Percentiles rank a stretch among this genome's conserved stretches.
phyloP scores from a whole-genome alignment of 2,329 filamentous ascomycete species.

The Arachnomyces sp. region DNA sequence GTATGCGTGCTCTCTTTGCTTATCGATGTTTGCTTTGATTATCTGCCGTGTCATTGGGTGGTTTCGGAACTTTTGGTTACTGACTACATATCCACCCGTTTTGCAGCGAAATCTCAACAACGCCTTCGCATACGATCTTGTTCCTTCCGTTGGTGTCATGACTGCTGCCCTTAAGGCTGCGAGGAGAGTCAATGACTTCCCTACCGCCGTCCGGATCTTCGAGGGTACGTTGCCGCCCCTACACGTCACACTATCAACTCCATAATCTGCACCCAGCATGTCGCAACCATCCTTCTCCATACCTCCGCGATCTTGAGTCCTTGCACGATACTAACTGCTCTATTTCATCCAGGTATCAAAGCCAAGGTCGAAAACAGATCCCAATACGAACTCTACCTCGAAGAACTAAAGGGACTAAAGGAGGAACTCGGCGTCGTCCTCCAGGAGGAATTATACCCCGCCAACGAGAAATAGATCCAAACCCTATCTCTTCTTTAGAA shows the following conservation, averaged over 20 bases:
- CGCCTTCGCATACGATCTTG: conserved; percentile 99
- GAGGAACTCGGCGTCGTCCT: conserved; percentile 87
- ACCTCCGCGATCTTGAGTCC: conserved; percentile 6
- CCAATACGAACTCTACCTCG: conserved; percentile 93
- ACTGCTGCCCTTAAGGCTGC: conserved; percentile 87
- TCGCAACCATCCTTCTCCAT: background rate
- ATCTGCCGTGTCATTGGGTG: conserved; percentile 7
- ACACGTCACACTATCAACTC: too few relatives aligned
- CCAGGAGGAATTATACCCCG: conserved; percentile 87
- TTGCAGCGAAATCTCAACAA: conserved; percentile 90
- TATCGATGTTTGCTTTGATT: conserved; percentile 9
- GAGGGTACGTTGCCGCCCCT: conserved; percentile 60
- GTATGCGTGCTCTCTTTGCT: conserved; percentile 45
- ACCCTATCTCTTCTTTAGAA: too few relatives aligned
- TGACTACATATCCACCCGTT: conserved; percentile 2
- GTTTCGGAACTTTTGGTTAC: conserved; percentile 17
- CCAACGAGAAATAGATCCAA: conserved; percentile 31
- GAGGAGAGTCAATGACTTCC: conserved; percentile 94
- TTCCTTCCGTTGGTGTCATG: conserved; percentile 86
- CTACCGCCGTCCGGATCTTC: conserved; percentile 95
- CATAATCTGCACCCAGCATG: conserved; percentile 2
- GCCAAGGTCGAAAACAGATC: conserved; percentile 98
- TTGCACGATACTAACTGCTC: conserved; percentile 1
- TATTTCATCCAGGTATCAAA: conserved; percentile 68
- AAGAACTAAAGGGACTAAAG: conserved; percentile 83